These are phyloP conservation scores for Globisporangium perplexum DNA, from an alignment of 352 stramenopile genomes.

Conservation along the genomic window DNA sequence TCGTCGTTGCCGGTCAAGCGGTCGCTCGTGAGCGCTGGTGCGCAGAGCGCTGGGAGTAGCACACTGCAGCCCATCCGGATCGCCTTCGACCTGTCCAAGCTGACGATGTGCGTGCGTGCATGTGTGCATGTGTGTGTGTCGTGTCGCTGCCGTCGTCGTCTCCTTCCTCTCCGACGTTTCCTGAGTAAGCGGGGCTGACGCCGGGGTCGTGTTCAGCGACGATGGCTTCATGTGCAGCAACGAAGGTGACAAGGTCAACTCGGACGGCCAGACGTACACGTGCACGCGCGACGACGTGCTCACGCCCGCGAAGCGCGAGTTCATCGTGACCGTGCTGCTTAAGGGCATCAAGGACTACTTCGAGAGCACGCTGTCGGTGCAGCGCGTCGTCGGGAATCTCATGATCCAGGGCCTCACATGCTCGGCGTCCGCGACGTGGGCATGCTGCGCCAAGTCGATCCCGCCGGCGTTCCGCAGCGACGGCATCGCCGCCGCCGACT, in stretches of 20 bases:
- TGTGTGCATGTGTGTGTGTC: not conserved
- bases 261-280: slow-evolving; percentile 44
- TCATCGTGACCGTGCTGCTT: slow-evolving; percentile 59
- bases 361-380: slow-evolving; percentile 49
- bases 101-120: slow-evolving; percentile 28
- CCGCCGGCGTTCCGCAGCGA: slow-evolving; percentile 36
- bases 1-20: slow-evolving; percentile 10
- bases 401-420: slow-evolving; percentile 52
- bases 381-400: slow-evolving; percentile 61
- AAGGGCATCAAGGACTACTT: slow-evolving; percentile 65
- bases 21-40: not conserved
- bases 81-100: slow-evolving; percentile 70
- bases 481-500: slow-evolving; percentile 65
- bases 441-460: slow-evolving; percentile 53
- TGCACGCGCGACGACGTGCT: slow-evolving; percentile 53
- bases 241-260: slow-evolving; percentile 37
- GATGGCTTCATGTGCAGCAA: slow-evolving; percentile 52
- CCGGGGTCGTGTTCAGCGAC: too few species aligned
- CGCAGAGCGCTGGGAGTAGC: slow-evolving; percentile 5
- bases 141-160: not conserved
- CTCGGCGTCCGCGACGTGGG: slow-evolving; percentile 36
- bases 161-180: too few species aligned
- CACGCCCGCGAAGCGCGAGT: slow-evolving; percentile 60
- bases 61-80: slow-evolving; percentile 72
- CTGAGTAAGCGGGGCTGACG: too few species aligned